These are phyloP conservation scores for Ustilago trichophora DNA, from an alignment of 1,284 basidiomycete species.

Conservation along the genomic window DNA sequence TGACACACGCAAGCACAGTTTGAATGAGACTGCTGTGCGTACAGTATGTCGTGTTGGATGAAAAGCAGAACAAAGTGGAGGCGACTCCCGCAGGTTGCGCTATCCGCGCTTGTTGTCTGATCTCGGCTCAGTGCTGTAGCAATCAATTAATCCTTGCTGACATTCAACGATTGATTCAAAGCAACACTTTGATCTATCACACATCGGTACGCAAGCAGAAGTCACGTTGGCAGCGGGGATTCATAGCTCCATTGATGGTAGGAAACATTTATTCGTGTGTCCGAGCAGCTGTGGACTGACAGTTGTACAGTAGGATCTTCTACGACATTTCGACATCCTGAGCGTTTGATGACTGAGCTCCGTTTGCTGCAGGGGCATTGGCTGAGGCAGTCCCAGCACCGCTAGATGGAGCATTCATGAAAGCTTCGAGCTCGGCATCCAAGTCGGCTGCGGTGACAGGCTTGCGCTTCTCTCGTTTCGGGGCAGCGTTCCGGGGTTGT, in stretches of 20 bases:
- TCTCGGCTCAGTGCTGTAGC: too few relatives aligned
- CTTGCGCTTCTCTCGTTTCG: slow-evolving; percentile 59
- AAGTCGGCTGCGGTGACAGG: slow-evolving; percentile 80
- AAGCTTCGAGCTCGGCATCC: slow-evolving; percentile 88
- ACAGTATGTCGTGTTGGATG: slow-evolving; percentile 1
- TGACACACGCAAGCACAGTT: too few relatives aligned
- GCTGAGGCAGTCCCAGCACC: too few relatives aligned
- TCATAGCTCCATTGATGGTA: too few relatives aligned
- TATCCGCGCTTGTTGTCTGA: slow-evolving; percentile 5
- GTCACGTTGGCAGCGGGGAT: too few relatives aligned
- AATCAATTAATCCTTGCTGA: too few relatives aligned
- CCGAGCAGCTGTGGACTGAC: too few relatives aligned
- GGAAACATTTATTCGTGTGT: not conserved
- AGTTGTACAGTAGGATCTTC: not conserved
- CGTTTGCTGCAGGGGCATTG: not conserved
- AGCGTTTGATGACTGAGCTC: not conserved
- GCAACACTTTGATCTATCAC: too few relatives aligned
- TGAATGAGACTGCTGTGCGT: slow-evolving; percentile 4
- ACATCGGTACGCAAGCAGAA: too few relatives aligned
- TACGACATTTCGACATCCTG: slow-evolving; percentile 40
- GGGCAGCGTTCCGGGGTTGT: slow-evolving; percentile 6
- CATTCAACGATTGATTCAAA: too few relatives aligned
- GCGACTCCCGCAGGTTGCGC: too few relatives aligned
- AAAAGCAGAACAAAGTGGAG: slow-evolving; percentile 7
- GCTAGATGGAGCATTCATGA: slow-evolving; percentile 72